Percentiles rank a stretch among this genome's conserved stretches.
Evolutionary conservation across 495 filamentous ascomycete species (phyloP).

Genomic region (Podospora australis): DNA sequence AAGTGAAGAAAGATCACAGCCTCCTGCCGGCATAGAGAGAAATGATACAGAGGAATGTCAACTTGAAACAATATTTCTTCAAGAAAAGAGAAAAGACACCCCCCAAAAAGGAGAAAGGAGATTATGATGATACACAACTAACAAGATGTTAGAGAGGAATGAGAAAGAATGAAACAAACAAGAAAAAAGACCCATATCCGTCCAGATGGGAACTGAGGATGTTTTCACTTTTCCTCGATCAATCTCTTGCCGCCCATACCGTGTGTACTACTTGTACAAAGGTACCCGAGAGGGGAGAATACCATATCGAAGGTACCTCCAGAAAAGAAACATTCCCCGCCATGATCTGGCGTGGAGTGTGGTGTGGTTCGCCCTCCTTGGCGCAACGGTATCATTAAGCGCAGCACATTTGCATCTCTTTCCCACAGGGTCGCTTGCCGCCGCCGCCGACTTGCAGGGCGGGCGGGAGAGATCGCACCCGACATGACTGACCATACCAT

Average conservation of each 20-base stretch:
- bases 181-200: background rate
- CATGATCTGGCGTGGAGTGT: no score
- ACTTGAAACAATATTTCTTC: conserved; percentile 9
- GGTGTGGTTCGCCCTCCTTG: no score
- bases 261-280: no score
- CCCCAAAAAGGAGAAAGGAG: conserved; percentile 6
- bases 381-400: no score
- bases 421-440: background rate
- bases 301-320: no score
- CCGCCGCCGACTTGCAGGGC: background rate
- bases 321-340: no score
- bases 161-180: conserved; percentile 6
- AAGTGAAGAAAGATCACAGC: background rate
- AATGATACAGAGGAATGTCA: no score
- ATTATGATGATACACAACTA: conserved; percentile 1
- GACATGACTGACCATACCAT: background rate
- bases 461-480: background rate
- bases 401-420: no score
- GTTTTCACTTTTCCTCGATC: no score
- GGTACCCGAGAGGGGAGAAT: no score
- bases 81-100: conserved; percentile 2
- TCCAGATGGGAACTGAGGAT: background rate
- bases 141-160: conserved; percentile 7
- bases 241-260: no score
- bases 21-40: background rate